A percentile compares a stretch with the other conserved stretches of the same genome.
Evolutionary conservation across 2,329 filamentous ascomycete genomes (phyloP).

Genomic region (Aspergillus neoniger): DNA sequence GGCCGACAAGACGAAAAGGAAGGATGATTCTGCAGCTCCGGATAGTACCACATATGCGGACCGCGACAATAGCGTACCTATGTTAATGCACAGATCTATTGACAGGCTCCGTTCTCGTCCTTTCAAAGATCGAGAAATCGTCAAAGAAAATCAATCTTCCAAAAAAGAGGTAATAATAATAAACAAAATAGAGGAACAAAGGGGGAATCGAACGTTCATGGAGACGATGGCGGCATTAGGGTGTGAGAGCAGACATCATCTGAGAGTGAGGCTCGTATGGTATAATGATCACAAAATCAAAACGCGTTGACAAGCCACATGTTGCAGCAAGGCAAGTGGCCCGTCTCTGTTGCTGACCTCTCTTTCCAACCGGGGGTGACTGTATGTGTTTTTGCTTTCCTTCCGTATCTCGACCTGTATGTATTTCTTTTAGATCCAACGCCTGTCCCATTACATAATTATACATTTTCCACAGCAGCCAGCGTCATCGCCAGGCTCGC

Average conservation of each 20-base stretch:
- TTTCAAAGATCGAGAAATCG: slow-evolving; percentile 25
- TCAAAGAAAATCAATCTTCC: slow-evolving; percentile 33
- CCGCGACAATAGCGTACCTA: slow-evolving; percentile 26
- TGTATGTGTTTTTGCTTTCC: slow-evolving; percentile 18
- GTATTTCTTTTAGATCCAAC: slow-evolving; percentile 23
- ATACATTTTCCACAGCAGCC: slow-evolving; percentile 86
- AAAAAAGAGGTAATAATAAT: slow-evolving; percentile 12
- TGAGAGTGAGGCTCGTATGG: slow-evolving; percentile 30
- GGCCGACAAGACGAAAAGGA: slow-evolving; percentile 7
- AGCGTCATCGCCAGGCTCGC: slow-evolving; percentile 51
- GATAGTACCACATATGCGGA: slow-evolving; percentile 10
- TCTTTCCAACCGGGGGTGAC: slow-evolving; percentile 18
- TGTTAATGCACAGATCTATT: slow-evolving; percentile 30
- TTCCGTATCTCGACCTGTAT: slow-evolving; percentile 27
- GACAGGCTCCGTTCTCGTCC: slow-evolving; percentile 33
- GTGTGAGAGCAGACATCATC: slow-evolving; percentile 32
- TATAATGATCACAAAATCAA: slow-evolving; percentile 27
- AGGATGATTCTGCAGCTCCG: slow-evolving; percentile 7
- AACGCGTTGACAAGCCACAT: slow-evolving; percentile 26
- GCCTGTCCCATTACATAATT: slow-evolving; percentile 63
- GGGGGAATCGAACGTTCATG: slow-evolving; percentile 45
- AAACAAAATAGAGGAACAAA: slow-evolving; percentile 36
- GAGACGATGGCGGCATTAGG: slow-evolving; percentile 42
- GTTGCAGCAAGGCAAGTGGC: slow-evolving; percentile 22
- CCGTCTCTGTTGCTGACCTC: slow-evolving; percentile 22